These are phyloP conservation scores for Ehretia macrophylla DNA, from an alignment of 257 asterid species.

Conservation along the genomic window DNA sequence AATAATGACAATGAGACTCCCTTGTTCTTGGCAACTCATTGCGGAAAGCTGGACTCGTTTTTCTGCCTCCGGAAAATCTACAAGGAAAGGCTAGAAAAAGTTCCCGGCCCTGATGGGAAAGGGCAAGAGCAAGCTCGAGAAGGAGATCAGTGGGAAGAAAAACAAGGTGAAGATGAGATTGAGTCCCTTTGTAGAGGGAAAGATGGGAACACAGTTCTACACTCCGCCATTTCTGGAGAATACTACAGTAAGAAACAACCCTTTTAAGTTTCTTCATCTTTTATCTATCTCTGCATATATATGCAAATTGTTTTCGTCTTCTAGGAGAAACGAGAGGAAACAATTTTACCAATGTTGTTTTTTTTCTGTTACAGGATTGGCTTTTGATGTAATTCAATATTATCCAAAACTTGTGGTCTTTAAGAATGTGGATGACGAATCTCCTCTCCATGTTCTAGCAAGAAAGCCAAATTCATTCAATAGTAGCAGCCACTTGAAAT, in stretches of 20 bases:
- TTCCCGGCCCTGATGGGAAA: no score
- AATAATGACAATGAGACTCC: slow-evolving; percentile 40
- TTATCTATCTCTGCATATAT: no score
- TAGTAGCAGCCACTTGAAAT: slow-evolving; percentile 33
- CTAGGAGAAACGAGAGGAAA: no score
- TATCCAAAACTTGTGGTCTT: slow-evolving; percentile 20
- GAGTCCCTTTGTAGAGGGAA: slow-evolving; percentile 22
- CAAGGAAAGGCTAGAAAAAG: no score
- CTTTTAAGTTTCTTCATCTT: no score
- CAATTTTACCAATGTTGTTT: no score
- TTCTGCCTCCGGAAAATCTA: neutral
- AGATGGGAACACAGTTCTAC: slow-evolving; percentile 43
- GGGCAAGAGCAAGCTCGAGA: no score
- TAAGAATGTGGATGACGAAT: slow-evolving; percentile 35
- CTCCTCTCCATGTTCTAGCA: slow-evolving; percentile 49
- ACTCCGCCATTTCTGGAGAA: slow-evolving; percentile 37
- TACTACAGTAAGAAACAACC: slow-evolving; percentile 36
- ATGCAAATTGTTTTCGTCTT: no score
- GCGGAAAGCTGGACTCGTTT: slow-evolving; percentile 17
- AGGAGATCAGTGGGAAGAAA: no score
- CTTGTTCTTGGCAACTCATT: slow-evolving; percentile 40
- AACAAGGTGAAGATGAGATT: no score
- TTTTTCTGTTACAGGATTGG: slow-evolving; percentile 33
- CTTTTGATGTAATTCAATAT: slow-evolving; percentile 22
- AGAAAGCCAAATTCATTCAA: slow-evolving; percentile 42